Evolutionary conservation across 129 eudicot species (phyloP), one percentile per base, ranked within the genome.

Genomic region (Chrysanthemum makinoi): DNA sequence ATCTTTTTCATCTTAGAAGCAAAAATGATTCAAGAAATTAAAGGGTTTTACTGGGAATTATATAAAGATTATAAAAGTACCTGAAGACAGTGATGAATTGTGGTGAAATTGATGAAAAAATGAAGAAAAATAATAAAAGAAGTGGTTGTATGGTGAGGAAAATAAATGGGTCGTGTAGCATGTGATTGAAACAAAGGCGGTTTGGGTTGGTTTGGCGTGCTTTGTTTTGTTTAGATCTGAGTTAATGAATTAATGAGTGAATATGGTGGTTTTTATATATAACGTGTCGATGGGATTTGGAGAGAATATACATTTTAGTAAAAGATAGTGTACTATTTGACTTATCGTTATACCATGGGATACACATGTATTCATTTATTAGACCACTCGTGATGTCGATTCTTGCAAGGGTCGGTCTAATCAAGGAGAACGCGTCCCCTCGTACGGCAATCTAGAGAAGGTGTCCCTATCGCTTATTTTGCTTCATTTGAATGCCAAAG

Each of bases 151-250:
- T 35, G 43, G 68, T 35, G 1, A 1, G 44, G 44, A 35, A 35
- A 33, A n/a, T 64, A 30, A 35, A 5, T 51, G 28, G 55, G 52
- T 78, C 68, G 77, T 71, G 82, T 72, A 78, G 43, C 77, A 78
- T 78, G 82, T 78, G 82, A 78, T 47, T 71, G 77, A 55, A 78
- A 64, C 77, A 71, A 78, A 71, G 82, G 73, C 77, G 77, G 81
- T 77, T 65, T 55, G 81, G 70, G 35, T 24, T 68, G 69, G 19
- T 13, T 59, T 39, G 54, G 39, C 5, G 16, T 47, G 10, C 62
- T 68, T 68, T 22, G 33, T 35, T 35, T 35, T 35, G 52, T 72
- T 35, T 77, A 63, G 75, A 69, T 33, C 65, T 53, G 72, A 53
- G n/a, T 10, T 18, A 59, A 35, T 35, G 43, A 35, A 35, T 35